phyloP scores from a whole-genome alignment of 1,284 basidiomycete species.

The Malassezia pachydermatis region DNA sequence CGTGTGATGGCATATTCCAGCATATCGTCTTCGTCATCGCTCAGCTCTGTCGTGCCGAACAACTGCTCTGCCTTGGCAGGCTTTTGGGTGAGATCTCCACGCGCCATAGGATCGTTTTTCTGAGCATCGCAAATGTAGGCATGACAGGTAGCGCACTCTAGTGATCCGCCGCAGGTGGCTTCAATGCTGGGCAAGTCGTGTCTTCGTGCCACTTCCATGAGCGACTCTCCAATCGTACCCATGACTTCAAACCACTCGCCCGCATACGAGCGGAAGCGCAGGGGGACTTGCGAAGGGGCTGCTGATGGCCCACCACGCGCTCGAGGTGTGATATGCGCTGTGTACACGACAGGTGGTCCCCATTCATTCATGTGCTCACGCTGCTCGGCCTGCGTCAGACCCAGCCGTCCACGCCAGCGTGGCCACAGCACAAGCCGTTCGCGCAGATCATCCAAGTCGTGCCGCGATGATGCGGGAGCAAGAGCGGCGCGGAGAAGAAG shows the following conservation, averaged over 20 bases:
- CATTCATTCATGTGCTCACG: constrained; percentile 34
- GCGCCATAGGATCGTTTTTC: constrained; percentile 7
- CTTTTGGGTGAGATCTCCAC: constrained; percentile 1
- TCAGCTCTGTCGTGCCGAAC: neutral
- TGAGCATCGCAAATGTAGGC: constrained; percentile 25
- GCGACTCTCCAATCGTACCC: constrained; percentile 37
- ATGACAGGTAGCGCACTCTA: constrained; percentile 42
- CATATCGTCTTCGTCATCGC: constrained; percentile 29
- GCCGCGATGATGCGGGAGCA: constrained; percentile 34
- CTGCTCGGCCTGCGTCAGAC: constrained; percentile 29
- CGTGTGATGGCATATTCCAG: constrained; percentile 28
- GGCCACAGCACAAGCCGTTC: constrained; percentile 41
- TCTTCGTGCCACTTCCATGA: constrained; percentile 40
- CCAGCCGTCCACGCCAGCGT: constrained; percentile 48
- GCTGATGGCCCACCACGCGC: constrained; percentile 11
- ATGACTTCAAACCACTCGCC: constrained; percentile 24
- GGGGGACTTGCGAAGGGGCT: constrained; percentile 7
- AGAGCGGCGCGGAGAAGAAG: constrained; percentile 36
- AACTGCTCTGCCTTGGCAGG: neutral
- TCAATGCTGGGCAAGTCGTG: constrained; percentile 36
- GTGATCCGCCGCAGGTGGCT: constrained; percentile 43
- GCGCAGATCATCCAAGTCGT: constrained; percentile 37
- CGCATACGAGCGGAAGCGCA: constrained; percentile 29
- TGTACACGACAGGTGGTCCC: constrained; percentile 32
- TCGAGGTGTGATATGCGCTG: constrained; percentile 27